Evolutionary conservation across 768 basidiomycete genomes (phyloP).

Genomic region (Psilocybe tampanensis): DNA sequence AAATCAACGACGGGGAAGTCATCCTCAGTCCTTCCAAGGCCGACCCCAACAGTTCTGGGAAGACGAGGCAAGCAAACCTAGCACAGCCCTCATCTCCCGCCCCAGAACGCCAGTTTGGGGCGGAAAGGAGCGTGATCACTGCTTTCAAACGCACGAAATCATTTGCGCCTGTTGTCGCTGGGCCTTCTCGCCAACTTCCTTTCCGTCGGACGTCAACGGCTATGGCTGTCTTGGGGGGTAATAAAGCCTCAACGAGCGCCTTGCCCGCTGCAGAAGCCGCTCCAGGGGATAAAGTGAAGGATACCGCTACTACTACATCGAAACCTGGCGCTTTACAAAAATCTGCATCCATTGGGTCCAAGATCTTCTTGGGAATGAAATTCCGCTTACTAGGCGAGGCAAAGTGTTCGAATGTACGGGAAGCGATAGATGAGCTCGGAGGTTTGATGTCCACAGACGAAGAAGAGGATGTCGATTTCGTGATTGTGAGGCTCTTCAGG

Average conservation of each 20-base stretch:
- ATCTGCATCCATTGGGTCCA: slow-evolving; percentile 8
- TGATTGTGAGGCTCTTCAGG: slow-evolving; percentile 78
- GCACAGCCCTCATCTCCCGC: slow-evolving; percentile 19
- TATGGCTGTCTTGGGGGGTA: slow-evolving; percentile 17
- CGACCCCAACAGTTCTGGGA: slow-evolving; percentile 13
- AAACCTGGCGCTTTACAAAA: slow-evolving; percentile 2
- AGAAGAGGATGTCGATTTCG: slow-evolving; percentile 58
- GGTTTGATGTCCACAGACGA: slow-evolving; percentile 49
- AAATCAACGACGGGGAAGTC: slow-evolving; percentile 58
- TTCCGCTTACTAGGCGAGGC: slow-evolving; percentile 74
- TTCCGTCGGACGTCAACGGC: slow-evolving; percentile 46
- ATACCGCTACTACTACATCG: slow-evolving; percentile 17
- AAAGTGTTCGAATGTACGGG: slow-evolving; percentile 52
- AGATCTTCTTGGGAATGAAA: slow-evolving; percentile 56
- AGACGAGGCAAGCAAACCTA: slow-evolving; percentile 4
- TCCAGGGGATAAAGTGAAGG: slow-evolving; percentile 8
- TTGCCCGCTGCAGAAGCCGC: slow-evolving; percentile 8
- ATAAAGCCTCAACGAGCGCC: slow-evolving; percentile 14
- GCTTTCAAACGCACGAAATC: slow-evolving; percentile 67
- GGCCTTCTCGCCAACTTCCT: slow-evolving; percentile 33
- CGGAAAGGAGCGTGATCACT: slow-evolving; percentile 49
- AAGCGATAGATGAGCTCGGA: slow-evolving; percentile 62
- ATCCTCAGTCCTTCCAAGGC: slow-evolving; percentile 61
- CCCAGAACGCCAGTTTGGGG: slow-evolving; percentile 16
- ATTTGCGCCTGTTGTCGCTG: slow-evolving; percentile 47